phyloP scores from a whole-genome alignment of 139 green algal species.

The Edaphochlamys debaryana region DNA sequence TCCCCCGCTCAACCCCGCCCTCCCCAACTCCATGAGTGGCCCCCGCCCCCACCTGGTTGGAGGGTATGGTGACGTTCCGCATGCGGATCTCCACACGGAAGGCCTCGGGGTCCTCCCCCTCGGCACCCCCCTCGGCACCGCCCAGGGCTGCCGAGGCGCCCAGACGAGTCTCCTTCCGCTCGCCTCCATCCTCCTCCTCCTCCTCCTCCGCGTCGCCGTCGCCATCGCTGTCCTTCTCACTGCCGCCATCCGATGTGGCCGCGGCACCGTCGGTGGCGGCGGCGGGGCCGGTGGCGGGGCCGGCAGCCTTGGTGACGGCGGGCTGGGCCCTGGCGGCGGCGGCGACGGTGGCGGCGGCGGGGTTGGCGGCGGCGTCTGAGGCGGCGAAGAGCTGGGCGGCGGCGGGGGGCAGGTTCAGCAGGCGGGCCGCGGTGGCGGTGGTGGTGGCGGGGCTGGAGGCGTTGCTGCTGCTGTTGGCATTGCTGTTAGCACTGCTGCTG shows the following conservation, averaged over 20 bases:
- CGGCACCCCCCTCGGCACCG: no score
- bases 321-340: not conserved
- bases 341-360: no score
- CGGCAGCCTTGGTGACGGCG: not conserved
- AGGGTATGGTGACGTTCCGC: conserved; percentile 19
- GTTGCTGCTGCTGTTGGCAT: not conserved
- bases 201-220: no score
- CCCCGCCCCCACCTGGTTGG: no score
- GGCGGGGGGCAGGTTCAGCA: not conserved
- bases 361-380: not conserved
- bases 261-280: not conserved
- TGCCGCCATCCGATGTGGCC: not conserved
- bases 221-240: no score
- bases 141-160: no score
- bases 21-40: no score
- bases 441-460: no score
- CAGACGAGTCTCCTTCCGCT: no score
- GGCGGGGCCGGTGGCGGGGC: not conserved
- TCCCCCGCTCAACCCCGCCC: no score
- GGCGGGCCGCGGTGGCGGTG: no score
- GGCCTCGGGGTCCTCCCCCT: not conserved
- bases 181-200: no score
- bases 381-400: not conserved
- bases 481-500: not conserved
- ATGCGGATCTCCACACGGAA: not conserved